These are phyloP conservation scores for Dactylellina sp. DNA, from an alignment of 2,329 filamentous ascomycete genomes.

Conservation along the genomic window DNA sequence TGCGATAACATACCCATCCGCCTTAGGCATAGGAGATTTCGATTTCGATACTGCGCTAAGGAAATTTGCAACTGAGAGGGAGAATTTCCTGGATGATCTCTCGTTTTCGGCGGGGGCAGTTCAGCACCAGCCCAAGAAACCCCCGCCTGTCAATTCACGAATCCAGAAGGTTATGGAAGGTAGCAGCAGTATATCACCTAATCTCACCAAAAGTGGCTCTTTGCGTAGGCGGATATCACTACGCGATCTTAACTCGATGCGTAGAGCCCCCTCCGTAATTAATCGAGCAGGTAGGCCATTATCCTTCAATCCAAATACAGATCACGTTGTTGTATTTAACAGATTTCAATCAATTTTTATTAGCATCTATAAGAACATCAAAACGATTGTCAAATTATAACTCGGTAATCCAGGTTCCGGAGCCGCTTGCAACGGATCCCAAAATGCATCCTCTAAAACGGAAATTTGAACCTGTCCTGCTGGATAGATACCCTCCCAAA, in stretches of 20 bases:
- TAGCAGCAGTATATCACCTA: slow-evolving; percentile 72
- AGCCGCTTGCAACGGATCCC: slow-evolving; percentile 87
- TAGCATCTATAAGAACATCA: slow-evolving; percentile 80
- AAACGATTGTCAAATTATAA: slow-evolving; percentile 96
- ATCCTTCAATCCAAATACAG: background rate
- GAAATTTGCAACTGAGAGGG: slow-evolving; percentile 95
- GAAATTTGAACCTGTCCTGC: slow-evolving; percentile 92
- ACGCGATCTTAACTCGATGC: slow-evolving; percentile 93
- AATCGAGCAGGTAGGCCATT: slow-evolving; percentile 74
- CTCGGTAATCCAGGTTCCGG: slow-evolving; percentile 92
- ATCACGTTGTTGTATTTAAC: slow-evolving; percentile 18
- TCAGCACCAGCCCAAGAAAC: slow-evolving; percentile 71
- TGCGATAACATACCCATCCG: slow-evolving; percentile 62
- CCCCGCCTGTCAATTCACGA: slow-evolving; percentile 75
- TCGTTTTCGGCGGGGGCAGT: slow-evolving; percentile 86
- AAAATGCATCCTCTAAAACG: slow-evolving; percentile 96
- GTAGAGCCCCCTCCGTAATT: slow-evolving; percentile 81
- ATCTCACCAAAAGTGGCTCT: slow-evolving; percentile 59
- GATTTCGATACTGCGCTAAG: slow-evolving; percentile 93
- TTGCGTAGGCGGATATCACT: slow-evolving; percentile 92
- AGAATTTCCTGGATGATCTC: slow-evolving; percentile 91
- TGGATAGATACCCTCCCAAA: slow-evolving; percentile 91
- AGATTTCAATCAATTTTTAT: slow-evolving; percentile 31
- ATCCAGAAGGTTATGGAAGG: slow-evolving; percentile 84
- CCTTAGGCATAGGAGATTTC: slow-evolving; percentile 72